Conservation (phyloP, 2,329 filamentous ascomycete genomes). For the Pseudocercospora vitis region DNA sequence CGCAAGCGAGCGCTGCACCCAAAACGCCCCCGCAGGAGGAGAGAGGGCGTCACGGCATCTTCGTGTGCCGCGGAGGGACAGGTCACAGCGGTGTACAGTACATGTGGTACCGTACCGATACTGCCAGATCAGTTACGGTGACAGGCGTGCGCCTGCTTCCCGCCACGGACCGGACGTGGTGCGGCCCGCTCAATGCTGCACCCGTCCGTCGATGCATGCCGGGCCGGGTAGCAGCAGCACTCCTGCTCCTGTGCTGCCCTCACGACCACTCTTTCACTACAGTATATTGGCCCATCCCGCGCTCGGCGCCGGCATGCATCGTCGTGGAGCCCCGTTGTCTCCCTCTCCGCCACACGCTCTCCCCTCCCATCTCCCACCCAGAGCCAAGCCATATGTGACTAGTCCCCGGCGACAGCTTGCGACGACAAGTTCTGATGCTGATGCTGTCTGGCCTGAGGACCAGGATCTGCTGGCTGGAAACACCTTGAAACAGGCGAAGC, state of each 20-base stretch:
- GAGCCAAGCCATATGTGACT: constrained; percentile 7
- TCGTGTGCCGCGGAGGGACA: background rate
- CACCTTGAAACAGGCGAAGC: background rate
- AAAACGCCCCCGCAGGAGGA: constrained; percentile 6
- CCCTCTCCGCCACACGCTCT: background rate
- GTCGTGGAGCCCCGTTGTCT: background rate
- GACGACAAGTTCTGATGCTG: background rate
- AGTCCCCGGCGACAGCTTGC: background rate
- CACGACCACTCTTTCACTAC: background rate
- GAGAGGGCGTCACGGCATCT: background rate
- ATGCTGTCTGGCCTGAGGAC: constrained; percentile 5
- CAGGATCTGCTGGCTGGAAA: constrained; percentile 1
- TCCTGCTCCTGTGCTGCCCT: background rate
- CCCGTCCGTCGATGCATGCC: background rate
- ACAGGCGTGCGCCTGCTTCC: no score
- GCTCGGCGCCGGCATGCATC: constrained; percentile 4
- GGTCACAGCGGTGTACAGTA: background rate
- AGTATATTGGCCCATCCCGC: constrained; percentile 9
- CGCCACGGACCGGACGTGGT: no score
- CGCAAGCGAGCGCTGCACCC: constrained; percentile 12
- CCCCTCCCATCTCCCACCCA: background rate
- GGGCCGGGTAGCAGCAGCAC: constrained; percentile 1
- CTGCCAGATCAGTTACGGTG: no score
- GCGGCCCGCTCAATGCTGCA: constrained; percentile 12
- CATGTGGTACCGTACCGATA: no score